These are phyloP conservation scores for Aspergillus saccharolyticus DNA, from an alignment of 495 filamentous ascomycete species.

Conservation along the genomic window DNA sequence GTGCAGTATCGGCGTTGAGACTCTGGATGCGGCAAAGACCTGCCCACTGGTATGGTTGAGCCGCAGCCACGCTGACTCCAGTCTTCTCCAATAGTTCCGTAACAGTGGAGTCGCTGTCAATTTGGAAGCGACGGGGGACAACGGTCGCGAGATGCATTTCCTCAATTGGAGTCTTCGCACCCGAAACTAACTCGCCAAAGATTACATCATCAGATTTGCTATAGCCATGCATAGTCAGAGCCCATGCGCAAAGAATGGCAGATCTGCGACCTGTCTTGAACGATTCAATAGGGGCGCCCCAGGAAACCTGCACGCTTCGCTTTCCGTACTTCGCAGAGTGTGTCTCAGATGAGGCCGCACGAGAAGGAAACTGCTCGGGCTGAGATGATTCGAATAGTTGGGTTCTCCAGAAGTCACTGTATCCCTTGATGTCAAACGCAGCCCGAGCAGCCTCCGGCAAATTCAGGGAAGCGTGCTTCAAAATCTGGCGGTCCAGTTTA, in stretches of 20 bases:
- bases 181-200: slow-evolving; percentile 42
- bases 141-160: slow-evolving; percentile 39
- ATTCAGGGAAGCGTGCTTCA: slow-evolving; percentile 15
- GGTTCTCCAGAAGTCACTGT: slow-evolving; percentile 7
- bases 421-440: slow-evolving; percentile 10
- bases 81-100: slow-evolving; percentile 29
- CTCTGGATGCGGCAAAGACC: slow-evolving; percentile 56
- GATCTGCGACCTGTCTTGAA: slow-evolving; percentile 14
- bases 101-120: slow-evolving; percentile 13
- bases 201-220: slow-evolving; percentile 40
- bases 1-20: slow-evolving; percentile 47
- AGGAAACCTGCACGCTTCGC: slow-evolving; percentile 2
- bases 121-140: slow-evolving; percentile 46
- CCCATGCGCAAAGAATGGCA: slow-evolving; percentile 51
- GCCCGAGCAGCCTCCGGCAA: slow-evolving; percentile 13
- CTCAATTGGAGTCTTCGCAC: neutral
- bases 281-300: neutral
- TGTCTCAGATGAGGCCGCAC: neutral
- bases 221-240: slow-evolving; percentile 40
- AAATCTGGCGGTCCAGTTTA: slow-evolving; percentile 39
- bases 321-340: slow-evolving; percentile 1
- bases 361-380: neutral
- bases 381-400: neutral
- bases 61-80: slow-evolving; percentile 39
- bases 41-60: slow-evolving; percentile 51